phyloP scores from a whole-genome alignment of 371 early-diverging fungal species.

The Aphelidium insulamus region DNA sequence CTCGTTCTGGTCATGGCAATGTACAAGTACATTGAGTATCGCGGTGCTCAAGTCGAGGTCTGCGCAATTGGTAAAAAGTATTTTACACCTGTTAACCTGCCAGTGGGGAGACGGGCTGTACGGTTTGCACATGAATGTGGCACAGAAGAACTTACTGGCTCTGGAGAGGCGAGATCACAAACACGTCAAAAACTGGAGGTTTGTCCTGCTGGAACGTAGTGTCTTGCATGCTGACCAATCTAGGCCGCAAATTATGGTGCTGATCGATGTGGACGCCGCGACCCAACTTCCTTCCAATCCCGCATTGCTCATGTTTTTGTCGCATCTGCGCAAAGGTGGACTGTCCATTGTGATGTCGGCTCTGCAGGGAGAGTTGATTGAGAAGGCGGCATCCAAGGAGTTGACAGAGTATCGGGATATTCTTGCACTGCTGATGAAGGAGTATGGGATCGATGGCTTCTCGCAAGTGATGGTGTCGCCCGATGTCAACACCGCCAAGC shows the following conservation, averaged over 20 bases:
- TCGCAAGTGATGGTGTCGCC: constrained; percentile 5
- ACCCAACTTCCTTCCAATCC: not conserved
- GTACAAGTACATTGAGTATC: constrained; percentile 7
- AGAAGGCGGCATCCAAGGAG: not conserved
- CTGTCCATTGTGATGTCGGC: constrained; percentile 3
- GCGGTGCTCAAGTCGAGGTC: constrained; percentile 8
- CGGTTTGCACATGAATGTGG: constrained; percentile 8
- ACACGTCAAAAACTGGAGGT: constrained; percentile 8
- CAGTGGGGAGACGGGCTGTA: constrained; percentile 9
- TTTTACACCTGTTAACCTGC: too few species aligned
- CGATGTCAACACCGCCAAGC: constrained; percentile 3
- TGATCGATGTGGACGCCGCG: constrained; percentile 2
- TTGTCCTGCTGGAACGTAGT: not conserved
- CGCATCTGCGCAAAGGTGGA: constrained; percentile 9
- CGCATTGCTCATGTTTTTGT: constrained; percentile 4
- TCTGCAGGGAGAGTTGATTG: not conserved
- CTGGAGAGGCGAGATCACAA: constrained; percentile 4
- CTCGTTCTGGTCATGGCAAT: constrained; percentile 2
- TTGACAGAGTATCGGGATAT: not conserved
- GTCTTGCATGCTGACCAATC: too few species aligned
- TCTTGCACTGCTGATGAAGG: not conserved
- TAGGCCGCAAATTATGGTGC: constrained; percentile 9
- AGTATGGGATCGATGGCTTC: constrained; percentile 7
- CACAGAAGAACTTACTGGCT: constrained; percentile 7
- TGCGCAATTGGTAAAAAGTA: too few species aligned